phyloP scores from a whole-genome alignment of 441 rosid genomes.

The Gossypium gossypioides region DNA sequence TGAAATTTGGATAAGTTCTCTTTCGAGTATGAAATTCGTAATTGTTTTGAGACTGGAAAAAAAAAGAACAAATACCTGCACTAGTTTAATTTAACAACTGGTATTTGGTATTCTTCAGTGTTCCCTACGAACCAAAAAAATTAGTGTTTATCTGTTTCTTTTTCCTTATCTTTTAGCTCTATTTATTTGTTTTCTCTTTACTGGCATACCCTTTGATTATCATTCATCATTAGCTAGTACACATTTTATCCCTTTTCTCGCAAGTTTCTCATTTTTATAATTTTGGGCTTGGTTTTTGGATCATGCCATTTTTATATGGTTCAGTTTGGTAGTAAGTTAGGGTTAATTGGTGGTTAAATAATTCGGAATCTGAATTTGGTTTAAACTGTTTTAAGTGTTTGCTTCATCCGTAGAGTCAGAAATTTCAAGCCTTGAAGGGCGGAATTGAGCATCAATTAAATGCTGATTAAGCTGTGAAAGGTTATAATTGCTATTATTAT shows the following conservation, averaged over 20 bases:
- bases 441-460: neutral
- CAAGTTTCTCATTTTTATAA: no score
- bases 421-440: neutral
- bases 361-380: neutral
- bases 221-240: neutral
- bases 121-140: neutral
- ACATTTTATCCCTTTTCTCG: neutral
- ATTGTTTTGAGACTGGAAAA: neutral
- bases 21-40: slow-evolving; percentile 8
- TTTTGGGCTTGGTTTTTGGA: neutral
- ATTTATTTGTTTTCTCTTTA: neutral
- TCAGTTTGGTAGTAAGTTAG: neutral
- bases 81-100: neutral
- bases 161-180: neutral
- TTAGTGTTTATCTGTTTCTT: neutral
- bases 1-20: neutral
- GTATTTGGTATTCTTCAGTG: neutral
- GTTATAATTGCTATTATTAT: neutral
- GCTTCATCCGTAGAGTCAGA: neutral
- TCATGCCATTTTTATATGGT: neutral
- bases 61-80: neutral
- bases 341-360: neutral
- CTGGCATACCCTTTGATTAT: neutral
- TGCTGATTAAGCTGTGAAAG: neutral
- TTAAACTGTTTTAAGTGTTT: neutral